These are phyloP conservation scores for Fomitopsis betulina DNA, from an alignment of 1,284 basidiomycete species.

Conservation along the genomic window DNA sequence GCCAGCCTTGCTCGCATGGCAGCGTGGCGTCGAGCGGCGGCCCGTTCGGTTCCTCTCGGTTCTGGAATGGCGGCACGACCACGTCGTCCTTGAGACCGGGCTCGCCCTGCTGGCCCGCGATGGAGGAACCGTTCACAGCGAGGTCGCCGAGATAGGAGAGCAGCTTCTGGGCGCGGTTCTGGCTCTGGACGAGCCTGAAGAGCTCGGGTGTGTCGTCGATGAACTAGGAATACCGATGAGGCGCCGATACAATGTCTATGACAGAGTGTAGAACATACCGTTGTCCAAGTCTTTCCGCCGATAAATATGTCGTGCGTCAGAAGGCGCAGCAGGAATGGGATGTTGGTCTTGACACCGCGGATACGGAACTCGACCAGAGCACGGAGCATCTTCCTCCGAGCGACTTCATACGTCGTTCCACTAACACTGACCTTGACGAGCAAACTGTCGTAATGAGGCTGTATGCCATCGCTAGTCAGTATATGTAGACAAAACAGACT, in stretches of 20 bases:
- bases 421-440: conserved; percentile 96
- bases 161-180: conserved; percentile 98
- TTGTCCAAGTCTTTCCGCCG: conserved; percentile 97
- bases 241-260: background rate
- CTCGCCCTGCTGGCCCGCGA: conserved; percentile 91
- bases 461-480: background rate
- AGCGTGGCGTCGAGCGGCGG: conserved; percentile 74
- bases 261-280: conserved; percentile 44
- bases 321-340: conserved; percentile 98
- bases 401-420: conserved; percentile 98
- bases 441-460: conserved; percentile 98
- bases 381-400: conserved; percentile 97
- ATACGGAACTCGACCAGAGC: conserved; percentile 99
- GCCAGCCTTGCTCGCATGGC: conserved; percentile 91
- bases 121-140: conserved; percentile 96
- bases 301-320: conserved; percentile 98
- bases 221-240: conserved; percentile 50
- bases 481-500: background rate
- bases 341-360: conserved; percentile 99
- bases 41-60: conserved; percentile 74
- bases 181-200: conserved; percentile 96
- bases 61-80: conserved; percentile 77
- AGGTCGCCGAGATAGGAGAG: conserved; percentile 97
- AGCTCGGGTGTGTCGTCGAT: conserved; percentile 99
- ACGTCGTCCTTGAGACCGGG: conserved; percentile 94